Evolutionary conservation across 139 green algal genomes (phyloP).

Genomic region (Penium margaritaceum): DNA sequence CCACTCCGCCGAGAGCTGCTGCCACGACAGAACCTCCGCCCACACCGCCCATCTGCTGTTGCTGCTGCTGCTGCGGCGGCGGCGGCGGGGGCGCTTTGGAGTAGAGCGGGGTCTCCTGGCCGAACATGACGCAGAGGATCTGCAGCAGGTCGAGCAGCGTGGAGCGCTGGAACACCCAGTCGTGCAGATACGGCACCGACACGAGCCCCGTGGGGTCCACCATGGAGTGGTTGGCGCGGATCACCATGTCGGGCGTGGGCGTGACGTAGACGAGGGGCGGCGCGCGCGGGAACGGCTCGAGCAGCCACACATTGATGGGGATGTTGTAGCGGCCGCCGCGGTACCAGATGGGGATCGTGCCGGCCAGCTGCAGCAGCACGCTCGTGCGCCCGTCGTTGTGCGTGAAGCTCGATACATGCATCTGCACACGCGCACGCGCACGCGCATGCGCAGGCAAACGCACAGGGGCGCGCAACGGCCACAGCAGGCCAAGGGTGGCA

Average conservation of each 20-base stretch:
- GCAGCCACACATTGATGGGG: constrained; percentile 74
- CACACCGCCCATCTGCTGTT: neutral
- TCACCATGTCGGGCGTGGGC: constrained; percentile 82
- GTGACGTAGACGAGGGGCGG: constrained; percentile 71
- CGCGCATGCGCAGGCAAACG: neutral
- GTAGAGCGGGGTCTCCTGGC: constrained; percentile 74
- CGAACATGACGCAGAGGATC: constrained; percentile 66
- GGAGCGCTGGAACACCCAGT: constrained; percentile 44
- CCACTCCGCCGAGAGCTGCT: no score
- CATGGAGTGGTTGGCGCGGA: constrained; percentile 66
- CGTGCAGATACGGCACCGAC: constrained; percentile 31
- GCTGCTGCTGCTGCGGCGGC: neutral
- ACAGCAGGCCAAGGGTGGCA: no score
- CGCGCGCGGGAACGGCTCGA: constrained; percentile 65
- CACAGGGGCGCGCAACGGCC: no score
- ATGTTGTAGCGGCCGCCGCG: constrained; percentile 85
- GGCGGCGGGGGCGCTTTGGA: constrained; percentile 41
- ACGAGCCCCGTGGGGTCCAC: constrained; percentile 61
- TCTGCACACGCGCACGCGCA: neutral
- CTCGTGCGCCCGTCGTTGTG: constrained; percentile 50
- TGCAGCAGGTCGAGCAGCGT: constrained; percentile 56
- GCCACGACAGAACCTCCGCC: neutral
- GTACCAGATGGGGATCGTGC: constrained; percentile 81
- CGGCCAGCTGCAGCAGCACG: constrained; percentile 67
- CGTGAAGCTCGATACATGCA: constrained; percentile 29